A percentile compares a stretch with the other conserved stretches of the same genome.
These are phyloP conservation scores for Ilex paraguariensis DNA, from an alignment of 305 asterid genomes.

Conservation along the genomic window DNA sequence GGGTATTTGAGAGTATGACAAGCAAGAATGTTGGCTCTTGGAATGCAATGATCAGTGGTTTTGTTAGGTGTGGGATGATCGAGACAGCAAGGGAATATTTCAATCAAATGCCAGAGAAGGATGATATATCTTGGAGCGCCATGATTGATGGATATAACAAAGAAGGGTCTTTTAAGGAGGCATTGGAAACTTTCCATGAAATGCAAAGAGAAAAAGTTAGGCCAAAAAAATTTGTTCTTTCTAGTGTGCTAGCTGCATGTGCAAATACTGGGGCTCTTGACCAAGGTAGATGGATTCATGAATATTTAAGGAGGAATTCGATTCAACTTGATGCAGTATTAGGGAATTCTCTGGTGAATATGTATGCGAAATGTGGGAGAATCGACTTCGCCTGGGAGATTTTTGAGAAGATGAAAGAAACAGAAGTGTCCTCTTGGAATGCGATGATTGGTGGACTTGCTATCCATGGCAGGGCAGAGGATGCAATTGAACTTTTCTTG, in stretches of 20 bases:
- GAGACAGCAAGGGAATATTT: background rate
- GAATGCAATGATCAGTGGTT: background rate
- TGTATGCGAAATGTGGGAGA: background rate
- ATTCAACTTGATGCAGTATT: background rate
- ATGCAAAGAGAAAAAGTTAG: background rate
- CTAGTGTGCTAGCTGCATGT: background rate
- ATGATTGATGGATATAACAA: too few relatives aligned
- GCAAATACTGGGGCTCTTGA: background rate
- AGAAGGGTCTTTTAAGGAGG: too few relatives aligned
- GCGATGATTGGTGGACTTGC: too few relatives aligned
- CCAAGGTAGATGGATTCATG: background rate
- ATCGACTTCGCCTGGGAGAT: too few relatives aligned
- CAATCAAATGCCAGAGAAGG: too few relatives aligned
- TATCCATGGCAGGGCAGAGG: background rate
- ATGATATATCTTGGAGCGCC: too few relatives aligned
- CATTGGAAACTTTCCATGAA: background rate
- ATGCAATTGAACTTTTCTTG: background rate
- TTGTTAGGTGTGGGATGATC: background rate
- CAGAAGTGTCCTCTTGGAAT: too few relatives aligned
- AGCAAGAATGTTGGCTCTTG: conserved; percentile 2
- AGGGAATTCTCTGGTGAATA: background rate
- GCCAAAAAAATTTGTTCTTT: background rate
- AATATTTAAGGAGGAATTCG: background rate
- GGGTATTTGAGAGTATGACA: conserved; percentile 26
- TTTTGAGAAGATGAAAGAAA: too few relatives aligned